These are phyloP conservation scores for Cladosporium austrohemisphaericum DNA, from an alignment of 2,329 filamentous ascomycete species.

Conservation along the genomic window DNA sequence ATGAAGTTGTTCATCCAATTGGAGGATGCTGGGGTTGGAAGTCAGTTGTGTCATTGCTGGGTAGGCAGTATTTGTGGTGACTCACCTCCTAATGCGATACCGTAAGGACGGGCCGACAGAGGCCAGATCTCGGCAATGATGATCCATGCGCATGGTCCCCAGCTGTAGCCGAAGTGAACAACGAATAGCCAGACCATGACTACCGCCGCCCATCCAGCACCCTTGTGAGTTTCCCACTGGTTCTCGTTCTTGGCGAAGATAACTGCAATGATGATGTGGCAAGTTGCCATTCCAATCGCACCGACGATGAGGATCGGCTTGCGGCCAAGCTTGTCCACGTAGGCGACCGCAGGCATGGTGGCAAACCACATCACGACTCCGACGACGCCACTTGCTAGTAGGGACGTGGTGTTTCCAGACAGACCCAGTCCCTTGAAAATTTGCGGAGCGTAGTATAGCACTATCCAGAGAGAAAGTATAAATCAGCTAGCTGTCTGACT, in stretches of 20 bases:
- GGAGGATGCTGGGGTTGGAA: constrained; percentile 15
- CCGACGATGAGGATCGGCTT: constrained; percentile 38
- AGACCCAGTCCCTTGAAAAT: constrained; percentile 49
- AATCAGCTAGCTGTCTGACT: too few species aligned
- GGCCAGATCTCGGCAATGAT: constrained; percentile 73
- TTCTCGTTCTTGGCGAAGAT: constrained; percentile 63
- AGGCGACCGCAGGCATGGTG: constrained; percentile 64
- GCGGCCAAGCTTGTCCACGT: constrained; percentile 55
- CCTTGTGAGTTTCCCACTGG: constrained; percentile 54
- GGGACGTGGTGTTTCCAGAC: constrained; percentile 46
- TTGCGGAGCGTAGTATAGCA: constrained; percentile 48
- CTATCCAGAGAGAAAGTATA: too few species aligned
- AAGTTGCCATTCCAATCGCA: constrained; percentile 38
- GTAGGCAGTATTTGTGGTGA: too few species aligned
- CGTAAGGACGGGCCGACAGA: constrained; percentile 64
- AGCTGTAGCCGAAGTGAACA: constrained; percentile 70
- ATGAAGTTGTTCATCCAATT: constrained; percentile 52
- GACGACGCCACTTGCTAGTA: constrained; percentile 68
- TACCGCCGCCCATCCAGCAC: constrained; percentile 67
- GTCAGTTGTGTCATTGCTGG: too few species aligned
- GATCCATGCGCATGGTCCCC: constrained; percentile 68
- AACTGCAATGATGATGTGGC: constrained; percentile 54
- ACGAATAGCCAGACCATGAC: constrained; percentile 72
- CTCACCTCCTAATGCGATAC: constrained; percentile 62
- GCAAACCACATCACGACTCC: constrained; percentile 67